A percentile compares a stretch with the other conserved stretches of the same genome.
phyloP scores from a whole-genome alignment of 2,329 filamentous ascomycete species.

The Clarireedia hainanense region DNA sequence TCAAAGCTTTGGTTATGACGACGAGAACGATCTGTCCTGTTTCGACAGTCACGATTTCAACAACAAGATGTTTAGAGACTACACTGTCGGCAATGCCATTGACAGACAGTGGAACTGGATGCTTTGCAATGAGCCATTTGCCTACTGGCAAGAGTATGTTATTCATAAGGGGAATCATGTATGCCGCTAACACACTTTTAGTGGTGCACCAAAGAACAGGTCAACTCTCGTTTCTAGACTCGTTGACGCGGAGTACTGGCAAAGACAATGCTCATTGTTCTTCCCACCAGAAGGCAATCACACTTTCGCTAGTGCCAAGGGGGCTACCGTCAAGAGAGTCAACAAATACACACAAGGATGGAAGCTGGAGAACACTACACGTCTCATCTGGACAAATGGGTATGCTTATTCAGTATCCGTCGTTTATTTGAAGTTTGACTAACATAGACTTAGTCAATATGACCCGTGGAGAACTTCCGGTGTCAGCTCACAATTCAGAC shows the following conservation, averaged over 20 bases:
- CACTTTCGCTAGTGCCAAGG: constrained; percentile 39
- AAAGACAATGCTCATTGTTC: constrained; percentile 45
- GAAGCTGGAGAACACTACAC: constrained; percentile 40
- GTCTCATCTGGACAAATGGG: constrained; percentile 51
- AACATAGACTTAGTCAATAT: constrained; percentile 33
- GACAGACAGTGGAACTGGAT: constrained; percentile 51
- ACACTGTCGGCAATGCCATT: constrained; percentile 35
- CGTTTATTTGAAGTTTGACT: background rate
- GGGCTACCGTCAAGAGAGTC: constrained; percentile 39
- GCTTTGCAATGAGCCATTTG: constrained; percentile 55
- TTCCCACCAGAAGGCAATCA: constrained; percentile 45
- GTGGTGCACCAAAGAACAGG: constrained; percentile 37
- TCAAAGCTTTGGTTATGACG: constrained; percentile 38
- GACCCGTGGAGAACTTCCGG: constrained; percentile 52
- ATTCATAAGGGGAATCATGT: background rate
- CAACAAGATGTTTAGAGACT: constrained; percentile 44
- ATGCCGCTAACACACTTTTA: constrained; percentile 8
- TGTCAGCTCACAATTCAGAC: constrained; percentile 44
- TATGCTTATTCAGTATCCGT: constrained; percentile 16
- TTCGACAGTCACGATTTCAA: constrained; percentile 44
- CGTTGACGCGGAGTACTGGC: constrained; percentile 43
- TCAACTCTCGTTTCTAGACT: constrained; percentile 45
- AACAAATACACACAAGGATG: constrained; percentile 51
- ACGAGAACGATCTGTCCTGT: constrained; percentile 38
- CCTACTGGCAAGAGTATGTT: constrained; percentile 45